Base-by-base conservation (phyloP, 2,329 filamentous ascomycete species). In the Arthrobotrys musiformis region DNA sequence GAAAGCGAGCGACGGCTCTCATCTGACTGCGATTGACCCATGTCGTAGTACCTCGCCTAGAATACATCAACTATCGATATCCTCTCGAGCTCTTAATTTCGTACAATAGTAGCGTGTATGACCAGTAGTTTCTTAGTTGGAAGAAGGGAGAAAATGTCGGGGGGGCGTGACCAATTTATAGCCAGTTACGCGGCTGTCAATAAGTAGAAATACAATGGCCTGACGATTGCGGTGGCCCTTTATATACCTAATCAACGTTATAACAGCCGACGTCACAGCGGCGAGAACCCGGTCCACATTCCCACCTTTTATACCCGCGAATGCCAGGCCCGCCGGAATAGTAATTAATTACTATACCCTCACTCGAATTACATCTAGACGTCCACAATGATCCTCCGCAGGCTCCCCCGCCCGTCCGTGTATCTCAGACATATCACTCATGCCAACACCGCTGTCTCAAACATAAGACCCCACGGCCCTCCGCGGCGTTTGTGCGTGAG, bases 1-100 rank as follows among this genome's bases (percentile, higher is more conserved):
- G 64, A 64, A 50, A 76, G 58, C 58, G 62, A 52, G 17, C 42
- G 33, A 5, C 22, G 30, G 17, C 40, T 22, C 35, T 70, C 73
- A 42, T 70, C 73, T 37, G 73, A 77, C 35, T 70, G 66, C 9
- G 73, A 66, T 56, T 77, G 73, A 26, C 73, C 73, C 73, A 77
- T 77, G 60, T 50, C 17, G 60, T 50, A 13, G 26, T 28, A 48
- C n/a, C n/a, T n/a, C n/a, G n/a, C n/a, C n/a, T n/a, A n/a, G n/a
- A n/a, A 56, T 28, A 56, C 50, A 56, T 56, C 15, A 56, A 52
- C n/a, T 42, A 6, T 9, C 9, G 30, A 33, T 33, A 33, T 9
- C 30, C n/a, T n/a, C n/a, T n/a, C n/a, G n/a, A n/a, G n/a, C n/a
- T n/a, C n/a, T n/a, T n/a, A n/a, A n/a, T n/a, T n/a, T n/a, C n/a